Conservation (phyloP, 73 alveolate genomes). For the Tetrahymena borealis region DNA sequence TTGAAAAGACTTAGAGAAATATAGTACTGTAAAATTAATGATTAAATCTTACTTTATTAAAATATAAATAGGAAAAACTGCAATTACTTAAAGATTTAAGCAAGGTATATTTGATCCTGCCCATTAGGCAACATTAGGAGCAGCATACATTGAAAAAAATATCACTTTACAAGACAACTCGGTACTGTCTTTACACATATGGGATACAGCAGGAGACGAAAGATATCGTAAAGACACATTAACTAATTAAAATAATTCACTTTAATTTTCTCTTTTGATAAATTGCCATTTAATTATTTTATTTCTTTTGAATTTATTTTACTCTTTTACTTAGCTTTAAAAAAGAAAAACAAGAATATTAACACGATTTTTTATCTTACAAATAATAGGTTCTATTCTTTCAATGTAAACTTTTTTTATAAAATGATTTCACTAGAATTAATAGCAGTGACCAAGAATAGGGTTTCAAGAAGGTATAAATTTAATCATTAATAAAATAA, state of each 20-base stretch:
- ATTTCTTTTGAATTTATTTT: not conserved
- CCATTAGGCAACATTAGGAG: slow-evolving; percentile 25
- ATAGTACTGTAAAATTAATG: no score
- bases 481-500: not conserved
- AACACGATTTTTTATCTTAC: not conserved
- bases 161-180: slow-evolving; percentile 19
- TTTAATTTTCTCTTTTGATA: not conserved
- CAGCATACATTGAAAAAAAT: slow-evolving; percentile 33
- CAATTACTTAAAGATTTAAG: slow-evolving; percentile 25
- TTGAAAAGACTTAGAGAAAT: no score
- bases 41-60: not conserved
- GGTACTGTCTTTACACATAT: slow-evolving; percentile 20
- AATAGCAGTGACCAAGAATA: not conserved
- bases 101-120: slow-evolving; percentile 9
- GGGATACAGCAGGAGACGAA: slow-evolving; percentile 49
- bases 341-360: not conserved
- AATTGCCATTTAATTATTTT: not conserved
- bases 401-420: not conserved
- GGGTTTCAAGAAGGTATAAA: not conserved
- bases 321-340: not conserved
- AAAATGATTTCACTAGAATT: not conserved
- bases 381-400: not conserved
- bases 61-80: slow-evolving; percentile 17
- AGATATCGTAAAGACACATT: slow-evolving; percentile 33
- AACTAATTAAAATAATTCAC: not conserved